These are phyloP conservation scores for Calonectria honghensis DNA, from an alignment of 2,329 filamentous ascomycete genomes.

Conservation along the genomic window DNA sequence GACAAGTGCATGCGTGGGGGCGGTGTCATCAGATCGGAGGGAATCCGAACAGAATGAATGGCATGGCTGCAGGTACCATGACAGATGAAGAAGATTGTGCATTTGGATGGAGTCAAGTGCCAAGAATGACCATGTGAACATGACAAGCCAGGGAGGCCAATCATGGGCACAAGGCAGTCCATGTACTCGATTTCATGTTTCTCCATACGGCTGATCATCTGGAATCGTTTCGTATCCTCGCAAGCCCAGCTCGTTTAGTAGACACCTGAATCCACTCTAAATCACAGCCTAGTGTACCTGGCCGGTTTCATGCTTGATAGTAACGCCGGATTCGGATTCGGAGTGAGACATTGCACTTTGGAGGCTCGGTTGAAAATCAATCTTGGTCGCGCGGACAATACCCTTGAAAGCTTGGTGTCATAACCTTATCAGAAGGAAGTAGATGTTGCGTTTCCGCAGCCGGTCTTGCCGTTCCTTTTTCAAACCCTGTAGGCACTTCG, in stretches of 20 bases:
- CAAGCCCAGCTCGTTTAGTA: neutral
- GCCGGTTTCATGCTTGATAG: neutral
- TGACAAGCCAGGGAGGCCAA: neutral
- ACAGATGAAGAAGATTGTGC: neutral
- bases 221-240: neutral
- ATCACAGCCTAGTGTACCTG: neutral
- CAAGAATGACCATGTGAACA: neutral
- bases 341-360: neutral
- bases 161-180: neutral
- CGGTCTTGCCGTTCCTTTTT: neutral
- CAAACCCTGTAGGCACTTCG: neutral
- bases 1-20: neutral
- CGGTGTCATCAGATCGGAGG: neutral
- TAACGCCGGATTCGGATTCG: neutral
- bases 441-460: too few species aligned
- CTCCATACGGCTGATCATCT: neutral
- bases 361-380: neutral
- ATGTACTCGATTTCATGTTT: neutral
- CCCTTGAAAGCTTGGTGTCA: too few species aligned
- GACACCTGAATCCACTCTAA: neutral
- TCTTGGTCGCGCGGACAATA: neutral
- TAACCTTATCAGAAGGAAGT: too few species aligned
- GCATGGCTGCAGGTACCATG: neutral
- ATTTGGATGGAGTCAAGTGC: neutral
- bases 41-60: neutral